Evolutionary conservation across 2,329 filamentous ascomycete genomes (phyloP).

Genomic region (Thielaviopsis ethacetica): DNA sequence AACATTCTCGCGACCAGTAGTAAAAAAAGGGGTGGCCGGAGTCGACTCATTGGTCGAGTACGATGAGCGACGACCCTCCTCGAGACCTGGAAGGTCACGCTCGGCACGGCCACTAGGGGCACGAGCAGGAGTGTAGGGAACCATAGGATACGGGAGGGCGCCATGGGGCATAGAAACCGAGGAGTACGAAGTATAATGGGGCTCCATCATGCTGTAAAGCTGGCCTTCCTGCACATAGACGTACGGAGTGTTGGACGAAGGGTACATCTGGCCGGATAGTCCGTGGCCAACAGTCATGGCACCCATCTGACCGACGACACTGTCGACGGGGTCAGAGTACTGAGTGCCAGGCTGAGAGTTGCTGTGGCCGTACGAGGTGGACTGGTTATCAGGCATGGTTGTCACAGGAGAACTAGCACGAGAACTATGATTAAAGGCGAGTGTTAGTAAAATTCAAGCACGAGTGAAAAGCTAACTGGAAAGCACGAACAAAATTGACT

Average conservation of each 20-base stretch:
- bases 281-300: conserved; percentile 20
- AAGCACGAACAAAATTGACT: no score
- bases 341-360: background rate
- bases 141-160: conserved; percentile 22
- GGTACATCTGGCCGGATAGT: conserved; percentile 5
- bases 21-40: conserved; percentile 48
- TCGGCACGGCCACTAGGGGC: conserved; percentile 31
- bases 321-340: conserved; percentile 4
- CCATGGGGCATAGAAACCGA: conserved; percentile 18
- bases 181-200: conserved; percentile 3
- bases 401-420: no score
- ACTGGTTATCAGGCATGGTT: conserved; percentile 1
- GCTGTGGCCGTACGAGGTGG: conserved; percentile 2
- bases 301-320: conserved; percentile 12
- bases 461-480: no score
- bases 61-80: conserved; percentile 45
- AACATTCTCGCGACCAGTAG: conserved; percentile 39
- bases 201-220: conserved; percentile 17
- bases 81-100: conserved; percentile 39
- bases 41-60: conserved; percentile 54
- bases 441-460: no score
- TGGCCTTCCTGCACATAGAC: conserved; percentile 21
- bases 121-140: conserved; percentile 39
- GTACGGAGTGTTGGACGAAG: conserved; percentile 13
- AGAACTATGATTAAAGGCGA: no score